Base-by-base conservation (phyloP, 176 grass and related monocot species). In the Luzula sylvatica region DNA sequence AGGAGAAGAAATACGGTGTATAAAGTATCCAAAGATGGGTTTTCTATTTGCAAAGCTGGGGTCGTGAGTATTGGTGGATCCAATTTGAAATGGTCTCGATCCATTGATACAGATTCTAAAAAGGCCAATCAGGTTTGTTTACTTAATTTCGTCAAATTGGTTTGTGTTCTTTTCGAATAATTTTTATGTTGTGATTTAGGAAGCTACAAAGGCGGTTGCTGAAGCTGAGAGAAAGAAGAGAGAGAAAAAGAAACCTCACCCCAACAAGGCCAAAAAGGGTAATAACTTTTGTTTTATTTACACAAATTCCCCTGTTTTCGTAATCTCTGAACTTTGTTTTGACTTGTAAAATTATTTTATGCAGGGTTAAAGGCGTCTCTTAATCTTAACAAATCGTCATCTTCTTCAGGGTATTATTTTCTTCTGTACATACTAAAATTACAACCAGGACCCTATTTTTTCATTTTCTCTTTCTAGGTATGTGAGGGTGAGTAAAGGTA, bases 71-170 rank as follows among this genome's bases (percentile, higher is more conserved):
- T 77, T 61, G 65, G 75, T 38, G 68, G 68, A 41, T 80, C 74
- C 55, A 82, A 60, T 74, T 74, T 98, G 76, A 90, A 98, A 80
- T 98, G 92, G 92, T 90, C 85, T 57, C 75, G 92, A 64, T 90
- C 92, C 25, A 68, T 90, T 76, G 81, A 90, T 62, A 76, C 79
- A 21, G 61, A 55, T 44, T 90, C 85, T 60, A 83, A 83, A 77
- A 85, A 77, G 61, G 65, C 74, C 45, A 76, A 72, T 52, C 29
- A 71, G 81, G 85, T 90, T 64, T 64, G 35, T 11, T 27, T 25
- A 11, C 42, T 26, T 59, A 23, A 23, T 22, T 49, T 49, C 3
- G 41, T 20, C 8, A 64, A 22, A 28, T 49, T 8, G 4, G 26
- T 16, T 14, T 35, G 26, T 45, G 18, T 39, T 60, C 19, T 57